These are phyloP conservation scores for Capsicum chinense DNA, from an alignment of 257 asterid species.

Conservation along the genomic window DNA sequence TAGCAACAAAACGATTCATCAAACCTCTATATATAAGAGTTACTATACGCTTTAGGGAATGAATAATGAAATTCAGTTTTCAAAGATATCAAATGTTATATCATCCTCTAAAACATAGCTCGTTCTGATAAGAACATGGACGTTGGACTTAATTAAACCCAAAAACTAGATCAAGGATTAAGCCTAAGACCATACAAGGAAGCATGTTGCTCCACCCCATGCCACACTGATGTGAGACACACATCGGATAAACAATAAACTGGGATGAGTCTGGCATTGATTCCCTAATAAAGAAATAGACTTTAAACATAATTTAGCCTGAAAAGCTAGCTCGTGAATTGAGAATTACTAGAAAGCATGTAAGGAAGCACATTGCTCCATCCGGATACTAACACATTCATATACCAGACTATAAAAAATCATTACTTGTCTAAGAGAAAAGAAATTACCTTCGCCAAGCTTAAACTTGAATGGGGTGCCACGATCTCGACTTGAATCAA, in stretches of 20 bases:
- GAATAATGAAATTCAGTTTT: not conserved
- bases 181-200: not conserved
- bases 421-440: not conserved
- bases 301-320: too few relatives aligned
- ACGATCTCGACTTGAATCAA: constrained; percentile 57
- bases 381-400: not conserved
- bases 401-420: not conserved
- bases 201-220: not conserved
- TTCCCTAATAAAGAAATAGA: not conserved
- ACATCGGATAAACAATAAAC: not conserved
- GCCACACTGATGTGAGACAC: not conserved
- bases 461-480: constrained; percentile 52
- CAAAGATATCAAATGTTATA: not conserved
- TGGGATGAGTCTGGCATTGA: not conserved
- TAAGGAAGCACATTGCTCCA: not conserved
- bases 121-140: not conserved
- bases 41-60: not conserved
- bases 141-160: not conserved
- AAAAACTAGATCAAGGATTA: not conserved
- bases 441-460: constrained; percentile 54
- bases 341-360: not conserved
- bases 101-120: not conserved
- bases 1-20: not conserved
- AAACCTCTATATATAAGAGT: not conserved
- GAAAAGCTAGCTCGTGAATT: not conserved